Percentiles rank a stretch among this genome's conserved stretches.
phyloP scores from a whole-genome alignment of 2,329 filamentous ascomycete genomes.

The Paecilomyces niveus region DNA sequence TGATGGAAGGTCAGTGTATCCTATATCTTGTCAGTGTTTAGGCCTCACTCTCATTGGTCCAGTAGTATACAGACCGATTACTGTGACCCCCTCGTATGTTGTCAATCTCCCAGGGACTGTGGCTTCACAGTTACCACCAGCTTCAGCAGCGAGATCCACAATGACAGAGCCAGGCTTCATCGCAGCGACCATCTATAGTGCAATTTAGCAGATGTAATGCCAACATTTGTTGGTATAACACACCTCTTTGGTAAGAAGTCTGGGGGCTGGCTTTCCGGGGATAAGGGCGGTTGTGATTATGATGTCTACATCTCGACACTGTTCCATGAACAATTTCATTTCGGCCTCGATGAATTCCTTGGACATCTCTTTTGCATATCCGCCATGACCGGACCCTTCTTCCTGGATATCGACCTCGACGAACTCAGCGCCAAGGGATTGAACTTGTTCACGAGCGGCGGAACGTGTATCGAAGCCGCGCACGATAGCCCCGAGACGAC shows the following conservation, averaged over 20 bases:
- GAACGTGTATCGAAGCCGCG: conserved; percentile 85
- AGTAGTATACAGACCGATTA: conserved; percentile 57
- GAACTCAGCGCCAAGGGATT: conserved; percentile 84
- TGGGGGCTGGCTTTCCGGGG: conserved; percentile 74
- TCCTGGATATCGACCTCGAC: conserved; percentile 80
- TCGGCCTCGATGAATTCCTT: conserved; percentile 89
- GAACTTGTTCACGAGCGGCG: conserved; percentile 82
- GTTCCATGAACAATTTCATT: conserved; percentile 86
- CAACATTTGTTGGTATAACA: conserved; percentile 1
- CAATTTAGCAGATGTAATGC: neutral
- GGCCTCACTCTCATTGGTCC: neutral
- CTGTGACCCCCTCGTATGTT: conserved; percentile 69
- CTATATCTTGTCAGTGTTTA: conserved; percentile 29
- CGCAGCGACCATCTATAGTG: conserved; percentile 58
- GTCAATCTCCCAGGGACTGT: conserved; percentile 66
- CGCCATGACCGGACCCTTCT: conserved; percentile 75
- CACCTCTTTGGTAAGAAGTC: conserved; percentile 67
- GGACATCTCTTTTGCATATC: conserved; percentile 91
- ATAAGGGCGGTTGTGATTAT: conserved; percentile 91
- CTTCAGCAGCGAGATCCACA: conserved; percentile 81
- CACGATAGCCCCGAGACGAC: conserved; percentile 80
- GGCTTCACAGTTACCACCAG: conserved; percentile 79
- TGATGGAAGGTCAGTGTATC: conserved; percentile 82
- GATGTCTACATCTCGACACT: conserved; percentile 82
- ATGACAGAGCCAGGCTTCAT: conserved; percentile 90